These are phyloP conservation scores for Spathaspora arborariae DNA, from an alignment of 805 yeast species.

Conservation along the genomic window DNA sequence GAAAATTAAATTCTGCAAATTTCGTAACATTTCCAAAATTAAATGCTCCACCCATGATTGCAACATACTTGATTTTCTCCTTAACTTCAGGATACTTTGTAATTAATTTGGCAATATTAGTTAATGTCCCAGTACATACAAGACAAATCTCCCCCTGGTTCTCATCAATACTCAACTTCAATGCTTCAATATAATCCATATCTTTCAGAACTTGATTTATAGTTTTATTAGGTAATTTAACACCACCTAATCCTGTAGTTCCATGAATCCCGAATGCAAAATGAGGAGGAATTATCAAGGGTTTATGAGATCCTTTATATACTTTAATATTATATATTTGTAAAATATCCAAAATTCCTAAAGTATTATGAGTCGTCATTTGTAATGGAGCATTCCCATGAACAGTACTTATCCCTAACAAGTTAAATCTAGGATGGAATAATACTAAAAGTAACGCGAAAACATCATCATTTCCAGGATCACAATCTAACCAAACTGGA, in stretches of 20 bases:
- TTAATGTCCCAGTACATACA: conserved; percentile 75
- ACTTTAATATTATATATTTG: conserved; percentile 53
- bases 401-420: conserved; percentile 71
- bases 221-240: conserved; percentile 47
- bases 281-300: conserved; percentile 47
- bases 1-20: conserved; percentile 71
- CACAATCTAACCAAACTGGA: conserved; percentile 88
- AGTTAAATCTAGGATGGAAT: conserved; percentile 52
- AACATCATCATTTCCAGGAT: conserved; percentile 89
- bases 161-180: conserved; percentile 37
- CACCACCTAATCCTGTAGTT: conserved; percentile 73
- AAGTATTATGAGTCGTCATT: conserved; percentile 65
- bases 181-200: conserved; percentile 30
- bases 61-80: conserved; percentile 45
- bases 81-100: conserved; percentile 51
- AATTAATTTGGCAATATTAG: conserved; percentile 63
- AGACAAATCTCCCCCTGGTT: conserved; percentile 51
- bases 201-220: conserved; percentile 13
- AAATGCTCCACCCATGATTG: conserved; percentile 77
- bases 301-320: conserved; percentile 59
- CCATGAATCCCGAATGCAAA: conserved; percentile 72
- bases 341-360: conserved; percentile 62
- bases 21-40: conserved; percentile 48
- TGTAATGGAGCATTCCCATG: conserved; percentile 67
- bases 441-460: conserved; percentile 66